Percentiles rank a stretch among this genome's conserved stretches.
phyloP scores from a whole-genome alignment of 1,284 basidiomycete genomes.

The Tausonia pullulans region DNA sequence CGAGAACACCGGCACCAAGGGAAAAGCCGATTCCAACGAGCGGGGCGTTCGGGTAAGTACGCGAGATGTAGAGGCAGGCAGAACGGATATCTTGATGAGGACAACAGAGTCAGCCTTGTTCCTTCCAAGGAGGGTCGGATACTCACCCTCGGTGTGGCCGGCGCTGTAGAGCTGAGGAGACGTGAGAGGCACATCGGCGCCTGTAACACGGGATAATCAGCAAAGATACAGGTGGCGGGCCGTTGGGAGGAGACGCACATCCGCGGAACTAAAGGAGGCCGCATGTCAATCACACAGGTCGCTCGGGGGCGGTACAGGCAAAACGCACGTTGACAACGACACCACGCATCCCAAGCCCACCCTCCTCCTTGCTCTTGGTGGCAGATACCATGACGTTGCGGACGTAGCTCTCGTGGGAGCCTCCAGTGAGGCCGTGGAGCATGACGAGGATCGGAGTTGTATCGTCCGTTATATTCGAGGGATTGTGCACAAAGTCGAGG shows the following conservation, averaged over 20 bases:
- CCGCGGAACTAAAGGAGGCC: constrained; percentile 52
- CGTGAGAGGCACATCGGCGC: constrained; percentile 66
- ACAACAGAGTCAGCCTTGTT: neutral
- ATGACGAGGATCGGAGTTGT: constrained; percentile 72
- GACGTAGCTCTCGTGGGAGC: constrained; percentile 71
- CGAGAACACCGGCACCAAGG: constrained; percentile 82
- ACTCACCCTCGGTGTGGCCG: constrained; percentile 48
- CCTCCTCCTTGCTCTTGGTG: constrained; percentile 49
- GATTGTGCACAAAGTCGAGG: constrained; percentile 16
- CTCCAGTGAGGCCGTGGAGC: constrained; percentile 77
- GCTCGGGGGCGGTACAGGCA: neutral
- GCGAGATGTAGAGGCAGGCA: constrained; percentile 63
- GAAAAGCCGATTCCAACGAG: constrained; percentile 86
- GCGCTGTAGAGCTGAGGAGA: constrained; percentile 69
- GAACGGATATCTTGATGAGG: constrained; percentile 53
- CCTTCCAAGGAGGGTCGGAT: neutral
- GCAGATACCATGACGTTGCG: constrained; percentile 63
- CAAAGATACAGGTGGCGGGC: constrained; percentile 8
- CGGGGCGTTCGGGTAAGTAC: constrained; percentile 64
- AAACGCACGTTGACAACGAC: constrained; percentile 60
- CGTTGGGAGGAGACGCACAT: constrained; percentile 44
- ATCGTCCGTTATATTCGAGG: constrained; percentile 21
- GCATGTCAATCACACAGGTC: neutral
- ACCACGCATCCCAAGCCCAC: constrained; percentile 75
- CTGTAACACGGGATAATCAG: constrained; percentile 33